phyloP scores from a whole-genome alignment of 2,329 filamentous ascomycete species.

The Pestalotiopsis sp. region DNA sequence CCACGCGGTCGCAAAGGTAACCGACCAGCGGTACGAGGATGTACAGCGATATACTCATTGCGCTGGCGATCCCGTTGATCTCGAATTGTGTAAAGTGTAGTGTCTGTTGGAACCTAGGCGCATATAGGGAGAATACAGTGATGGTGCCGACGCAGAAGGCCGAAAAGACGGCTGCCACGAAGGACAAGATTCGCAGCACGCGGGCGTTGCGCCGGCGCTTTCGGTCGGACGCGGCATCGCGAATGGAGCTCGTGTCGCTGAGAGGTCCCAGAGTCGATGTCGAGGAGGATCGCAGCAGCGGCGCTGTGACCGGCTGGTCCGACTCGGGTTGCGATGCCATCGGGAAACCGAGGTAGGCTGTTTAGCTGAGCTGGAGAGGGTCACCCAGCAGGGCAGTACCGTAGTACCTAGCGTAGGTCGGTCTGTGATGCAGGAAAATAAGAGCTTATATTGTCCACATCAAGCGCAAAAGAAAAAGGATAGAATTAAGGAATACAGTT shows the following conservation, averaged over 20 bases:
- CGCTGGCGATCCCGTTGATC: conserved; percentile 86
- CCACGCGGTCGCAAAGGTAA: conserved; percentile 87
- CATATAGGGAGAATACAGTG: conserved; percentile 92
- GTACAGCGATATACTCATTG: conserved; percentile 87
- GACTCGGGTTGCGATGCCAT: conserved; percentile 25
- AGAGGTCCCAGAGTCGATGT: conserved; percentile 30
- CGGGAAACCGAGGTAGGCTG: not conserved
- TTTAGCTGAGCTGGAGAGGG: not conserved
- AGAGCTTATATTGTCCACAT: not conserved
- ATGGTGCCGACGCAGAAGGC: conserved; percentile 87
- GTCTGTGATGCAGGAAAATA: not conserved
- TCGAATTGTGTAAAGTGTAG: conserved; percentile 89
- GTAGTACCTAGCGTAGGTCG: not conserved
- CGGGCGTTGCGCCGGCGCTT: conserved; percentile 27
- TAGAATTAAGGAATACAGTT: not conserved
- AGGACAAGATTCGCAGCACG: conserved; percentile 47
- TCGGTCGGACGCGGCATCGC: conserved; percentile 25
- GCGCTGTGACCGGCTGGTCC: conserved; percentile 23
- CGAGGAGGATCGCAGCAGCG: conserved; percentile 30
- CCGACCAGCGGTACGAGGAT: conserved; percentile 89
- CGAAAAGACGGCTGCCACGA: conserved; percentile 56
- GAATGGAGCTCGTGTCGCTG: conserved; percentile 31
- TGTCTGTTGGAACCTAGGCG: conserved; percentile 82
- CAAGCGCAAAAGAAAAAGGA: not conserved
- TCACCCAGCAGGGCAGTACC: not conserved